Conservation (phyloP, 2,329 filamentous ascomycete species). For the Pseudocercospora macadamiae region DNA sequence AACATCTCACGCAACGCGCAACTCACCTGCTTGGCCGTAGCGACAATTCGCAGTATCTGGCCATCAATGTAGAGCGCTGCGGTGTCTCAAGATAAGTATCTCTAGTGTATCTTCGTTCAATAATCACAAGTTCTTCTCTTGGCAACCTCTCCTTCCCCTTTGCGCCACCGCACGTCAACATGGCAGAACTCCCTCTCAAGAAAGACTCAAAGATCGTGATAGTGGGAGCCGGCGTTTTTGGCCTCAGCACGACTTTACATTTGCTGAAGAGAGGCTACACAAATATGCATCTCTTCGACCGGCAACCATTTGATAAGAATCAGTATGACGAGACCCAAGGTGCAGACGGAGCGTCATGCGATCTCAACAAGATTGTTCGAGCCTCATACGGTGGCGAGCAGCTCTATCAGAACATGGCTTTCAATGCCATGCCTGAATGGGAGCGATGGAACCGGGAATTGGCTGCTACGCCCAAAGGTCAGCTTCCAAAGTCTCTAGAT, state of each 20-base stretch:
- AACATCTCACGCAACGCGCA: neutral
- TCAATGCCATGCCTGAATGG: constrained; percentile 37
- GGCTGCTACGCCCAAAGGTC: constrained; percentile 4
- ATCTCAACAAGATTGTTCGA: constrained; percentile 33
- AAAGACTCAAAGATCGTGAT: constrained; percentile 36
- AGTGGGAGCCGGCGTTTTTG: constrained; percentile 50
- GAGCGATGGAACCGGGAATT: constrained; percentile 37
- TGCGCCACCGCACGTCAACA: neutral
- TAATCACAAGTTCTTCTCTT: neutral
- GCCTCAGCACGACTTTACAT: constrained; percentile 45
- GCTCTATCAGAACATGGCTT: constrained; percentile 30
- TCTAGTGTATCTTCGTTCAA: neutral
- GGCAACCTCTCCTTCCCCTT: neutral
- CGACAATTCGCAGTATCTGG: neutral
- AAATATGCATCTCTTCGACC: constrained; percentile 40
- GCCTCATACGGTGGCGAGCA: constrained; percentile 29
- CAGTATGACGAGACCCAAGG: constrained; percentile 27
- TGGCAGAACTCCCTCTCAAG: constrained; percentile 11
- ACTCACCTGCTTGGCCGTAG: neutral
- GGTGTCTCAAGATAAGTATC: neutral
- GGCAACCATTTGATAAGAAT: constrained; percentile 28
- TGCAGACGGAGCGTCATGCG: constrained; percentile 28
- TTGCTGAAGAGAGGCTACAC: constrained; percentile 31
- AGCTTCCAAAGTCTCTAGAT: constrained; percentile 16
- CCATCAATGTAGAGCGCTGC: neutral